These are phyloP conservation scores for Pyricularia pennisetigena DNA, from an alignment of 2,329 filamentous ascomycete genomes.

Conservation along the genomic window DNA sequence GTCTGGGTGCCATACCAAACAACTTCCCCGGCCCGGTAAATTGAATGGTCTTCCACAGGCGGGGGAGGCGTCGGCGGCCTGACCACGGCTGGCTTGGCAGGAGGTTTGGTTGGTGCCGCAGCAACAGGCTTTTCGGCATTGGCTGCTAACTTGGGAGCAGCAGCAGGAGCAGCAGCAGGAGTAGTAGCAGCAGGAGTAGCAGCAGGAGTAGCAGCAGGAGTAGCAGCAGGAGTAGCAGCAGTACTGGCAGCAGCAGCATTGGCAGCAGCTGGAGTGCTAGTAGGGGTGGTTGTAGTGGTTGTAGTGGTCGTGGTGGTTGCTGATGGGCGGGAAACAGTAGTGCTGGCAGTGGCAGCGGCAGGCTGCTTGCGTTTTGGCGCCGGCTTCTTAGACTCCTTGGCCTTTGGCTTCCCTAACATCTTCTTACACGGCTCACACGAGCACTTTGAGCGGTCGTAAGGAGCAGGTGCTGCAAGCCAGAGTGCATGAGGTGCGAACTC, in stretches of 20 bases:
- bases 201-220: not conserved
- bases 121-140: constrained; percentile 1
- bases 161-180: not conserved
- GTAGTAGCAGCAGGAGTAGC: not conserved
- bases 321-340: not conserved
- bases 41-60: not conserved
- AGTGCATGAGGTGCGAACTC: constrained; percentile 42
- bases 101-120: constrained; percentile 4
- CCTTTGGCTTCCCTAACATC: constrained; percentile 14
- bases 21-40: constrained; percentile 23
- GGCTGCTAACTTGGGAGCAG: not conserved
- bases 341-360: not conserved
- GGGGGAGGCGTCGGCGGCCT: constrained; percentile 5
- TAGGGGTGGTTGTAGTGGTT: not conserved
- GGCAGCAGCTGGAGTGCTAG: not conserved
- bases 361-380: constrained; percentile 2
- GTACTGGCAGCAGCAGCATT: not conserved
- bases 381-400: constrained; percentile 3
- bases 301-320: not conserved
- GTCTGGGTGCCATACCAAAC: constrained; percentile 22
- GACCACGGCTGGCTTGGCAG: not conserved
- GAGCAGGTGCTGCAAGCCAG: constrained; percentile 36
- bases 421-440: constrained; percentile 36
- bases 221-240: not conserved
- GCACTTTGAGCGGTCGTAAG: constrained; percentile 37